Conservation (phyloP, 2,329 filamentous ascomycete species). For the Botrytis paeoniae region DNA sequence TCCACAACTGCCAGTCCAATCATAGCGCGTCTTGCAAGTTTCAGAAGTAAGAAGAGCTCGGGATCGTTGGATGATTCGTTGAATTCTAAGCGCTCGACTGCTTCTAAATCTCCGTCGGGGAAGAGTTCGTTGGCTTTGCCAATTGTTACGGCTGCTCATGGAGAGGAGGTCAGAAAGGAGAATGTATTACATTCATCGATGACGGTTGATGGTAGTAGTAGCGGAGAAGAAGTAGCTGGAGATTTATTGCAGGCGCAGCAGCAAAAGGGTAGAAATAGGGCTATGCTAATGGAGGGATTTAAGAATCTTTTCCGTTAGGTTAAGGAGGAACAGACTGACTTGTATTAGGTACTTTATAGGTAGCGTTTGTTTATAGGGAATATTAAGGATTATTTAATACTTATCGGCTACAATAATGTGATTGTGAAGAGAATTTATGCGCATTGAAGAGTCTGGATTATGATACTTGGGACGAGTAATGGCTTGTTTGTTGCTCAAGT, state of each 20-base stretch:
- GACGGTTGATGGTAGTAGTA: slow-evolving; percentile 18
- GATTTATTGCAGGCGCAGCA: slow-evolving; percentile 21
- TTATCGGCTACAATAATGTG: not conserved
- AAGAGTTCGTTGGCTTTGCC: slow-evolving; percentile 29
- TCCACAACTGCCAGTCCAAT: not conserved
- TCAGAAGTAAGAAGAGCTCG: slow-evolving; percentile 31
- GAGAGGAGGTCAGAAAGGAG: slow-evolving; percentile 33
- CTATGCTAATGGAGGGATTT: slow-evolving; percentile 31
- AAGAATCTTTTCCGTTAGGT: slow-evolving; percentile 35
- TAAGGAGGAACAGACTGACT: not conserved
- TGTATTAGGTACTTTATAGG: not conserved
- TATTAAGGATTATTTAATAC: not conserved
- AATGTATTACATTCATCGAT: slow-evolving; percentile 13
- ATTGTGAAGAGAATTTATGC: not conserved
- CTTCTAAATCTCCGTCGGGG: slow-evolving; percentile 30
- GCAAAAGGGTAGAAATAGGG: slow-evolving; percentile 28
- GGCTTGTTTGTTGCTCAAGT: not conserved
- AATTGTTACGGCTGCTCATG: slow-evolving; percentile 22
- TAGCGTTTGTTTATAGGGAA: not conserved
- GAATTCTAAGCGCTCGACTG: slow-evolving; percentile 23
- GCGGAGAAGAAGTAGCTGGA: not conserved
- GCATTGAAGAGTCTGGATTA: too few relatives aligned
- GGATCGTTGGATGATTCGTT: slow-evolving; percentile 24
- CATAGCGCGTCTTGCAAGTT: slow-evolving; percentile 29
- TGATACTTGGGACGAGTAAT: not conserved